Evolutionary conservation across 441 rosid genomes (phyloP), one percentile per base, ranked within the genome.

Genomic region (Euphorbia celastroides): DNA sequence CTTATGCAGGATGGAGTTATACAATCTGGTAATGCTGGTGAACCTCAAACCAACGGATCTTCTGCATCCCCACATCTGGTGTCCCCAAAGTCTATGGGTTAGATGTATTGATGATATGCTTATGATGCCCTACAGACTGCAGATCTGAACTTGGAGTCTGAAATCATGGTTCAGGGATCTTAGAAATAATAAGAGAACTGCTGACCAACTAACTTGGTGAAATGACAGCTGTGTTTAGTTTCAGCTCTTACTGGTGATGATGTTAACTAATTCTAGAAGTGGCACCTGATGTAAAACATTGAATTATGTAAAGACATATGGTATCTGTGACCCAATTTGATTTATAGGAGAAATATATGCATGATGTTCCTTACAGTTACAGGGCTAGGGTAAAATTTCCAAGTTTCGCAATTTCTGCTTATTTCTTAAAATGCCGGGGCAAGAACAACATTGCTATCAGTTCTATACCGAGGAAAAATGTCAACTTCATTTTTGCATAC

Each of bases 1-100:
- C n/a, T n/a, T n/a, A n/a, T 55, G 54, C 69, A 55, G 69, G 69
- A 36, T 16, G 8, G 20, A 51, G 41, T 16, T 26, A 20, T 20
- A 23, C 16, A 27, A 22, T 16, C 27, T 8, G 25, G 5, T 64
- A 38, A 58, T 17, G 23, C 57, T 36, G 61, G 52, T 25, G 67
- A 64, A 19, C 16, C 31, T 4, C 27, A 36, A 38, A 65, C 2
- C 2, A 38, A 10, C 16, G 60, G 36, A 55, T 55, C 60, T 50
- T 64, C 67, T 48, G 28, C 27, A 19, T 64, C 58, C 22, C 44
- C 67, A 6, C 46, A 12, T 7, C 56, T 16, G n/a, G 27, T 46
- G 19, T 63, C 26, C 27, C 27, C 67, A 17, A 44, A 44, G 23
- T 46, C 30, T 14, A 46, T 63, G 50, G 20, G 30, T 11, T 36